A percentile compares a stretch with the other conserved stretches of the same genome.
These are phyloP conservation scores for Neurospora sp. DNA, from an alignment of 495 filamentous ascomycete species.

Conservation along the genomic window DNA sequence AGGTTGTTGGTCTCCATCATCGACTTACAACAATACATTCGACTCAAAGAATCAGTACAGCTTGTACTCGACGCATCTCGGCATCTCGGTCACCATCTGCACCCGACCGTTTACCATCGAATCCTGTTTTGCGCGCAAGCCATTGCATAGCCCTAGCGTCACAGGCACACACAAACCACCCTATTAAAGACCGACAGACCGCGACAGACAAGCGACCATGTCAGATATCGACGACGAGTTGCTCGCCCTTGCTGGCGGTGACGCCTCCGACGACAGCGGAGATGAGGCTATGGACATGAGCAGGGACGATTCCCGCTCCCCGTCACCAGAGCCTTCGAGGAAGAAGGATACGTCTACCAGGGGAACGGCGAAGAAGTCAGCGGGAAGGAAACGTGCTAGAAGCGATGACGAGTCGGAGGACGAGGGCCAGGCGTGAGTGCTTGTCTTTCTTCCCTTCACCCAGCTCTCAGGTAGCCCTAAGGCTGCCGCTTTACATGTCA, in stretches of 20 bases:
- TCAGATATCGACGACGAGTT: slow-evolving; percentile 81
- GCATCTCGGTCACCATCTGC: not conserved
- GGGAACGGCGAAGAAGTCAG: slow-evolving; percentile 34
- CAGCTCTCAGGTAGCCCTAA: not conserved
- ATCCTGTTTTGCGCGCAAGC: not conserved
- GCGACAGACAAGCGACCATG: slow-evolving; percentile 27
- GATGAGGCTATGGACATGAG: slow-evolving; percentile 29
- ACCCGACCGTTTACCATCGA: not conserved
- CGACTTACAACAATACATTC: not conserved
- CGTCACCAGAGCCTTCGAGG: slow-evolving; percentile 21
- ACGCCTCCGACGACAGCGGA: slow-evolving; percentile 42
- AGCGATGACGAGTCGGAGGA: slow-evolving; percentile 62
- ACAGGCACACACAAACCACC: not conserved
- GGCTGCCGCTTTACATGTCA: not conserved
- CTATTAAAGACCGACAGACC: not conserved
- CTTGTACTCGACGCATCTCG: not conserved
- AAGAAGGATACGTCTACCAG: slow-evolving; percentile 22
- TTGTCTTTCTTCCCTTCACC: not conserved
- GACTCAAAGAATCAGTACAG: not conserved
- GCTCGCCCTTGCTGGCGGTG: slow-evolving; percentile 70
- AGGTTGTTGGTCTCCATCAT: not conserved
- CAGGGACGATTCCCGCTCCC: slow-evolving; percentile 27
- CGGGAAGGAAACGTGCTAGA: slow-evolving; percentile 25
- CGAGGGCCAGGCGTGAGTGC: slow-evolving; percentile 76
- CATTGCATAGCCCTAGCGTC: not conserved